Conservation (phyloP, 2,329 filamentous ascomycete genomes). For the Dothidotthia symphoricarpi region DNA sequence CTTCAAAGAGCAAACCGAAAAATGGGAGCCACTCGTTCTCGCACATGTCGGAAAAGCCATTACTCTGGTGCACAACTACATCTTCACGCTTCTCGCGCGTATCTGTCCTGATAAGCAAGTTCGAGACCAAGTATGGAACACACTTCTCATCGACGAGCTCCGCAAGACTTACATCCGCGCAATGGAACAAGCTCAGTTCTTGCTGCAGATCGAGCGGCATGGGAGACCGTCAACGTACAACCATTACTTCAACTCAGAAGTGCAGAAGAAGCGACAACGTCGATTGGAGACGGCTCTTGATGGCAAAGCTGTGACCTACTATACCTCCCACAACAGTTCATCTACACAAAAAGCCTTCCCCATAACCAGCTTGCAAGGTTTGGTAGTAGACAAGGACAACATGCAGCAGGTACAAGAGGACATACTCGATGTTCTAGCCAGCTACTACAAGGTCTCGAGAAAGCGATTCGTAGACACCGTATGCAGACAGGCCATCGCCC, state of each 20-base stretch:
- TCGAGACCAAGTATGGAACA: slow-evolving; percentile 44
- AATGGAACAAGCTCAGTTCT: slow-evolving; percentile 51
- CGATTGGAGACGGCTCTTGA: neutral
- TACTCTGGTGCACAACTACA: slow-evolving; percentile 54
- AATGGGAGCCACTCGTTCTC: slow-evolving; percentile 52
- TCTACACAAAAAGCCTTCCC: no score
- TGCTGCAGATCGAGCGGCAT: slow-evolving; percentile 54
- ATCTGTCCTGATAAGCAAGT: slow-evolving; percentile 50
- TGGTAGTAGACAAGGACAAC: no score
- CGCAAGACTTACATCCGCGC: slow-evolving; percentile 48
- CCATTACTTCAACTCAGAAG: slow-evolving; percentile 52
- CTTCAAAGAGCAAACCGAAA: slow-evolving; percentile 50
- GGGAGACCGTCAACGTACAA: slow-evolving; percentile 53
- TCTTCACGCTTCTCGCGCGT: slow-evolving; percentile 43
- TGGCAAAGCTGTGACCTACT: no score
- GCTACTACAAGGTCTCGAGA: no score
- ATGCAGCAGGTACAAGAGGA: no score
- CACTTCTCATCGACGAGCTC: slow-evolving; percentile 49
- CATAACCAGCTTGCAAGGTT: no score
- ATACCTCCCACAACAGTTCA: no score
- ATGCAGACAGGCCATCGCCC: no score
- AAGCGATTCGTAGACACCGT: no score
- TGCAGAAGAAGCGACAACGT: slow-evolving; percentile 40
- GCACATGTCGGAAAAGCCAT: slow-evolving; percentile 55
- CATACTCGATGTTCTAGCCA: no score